A percentile compares a stretch with the other conserved stretches of the same genome.
These are phyloP conservation scores for Boletus vermiculosoides DNA, from an alignment of 768 basidiomycete species.

Conservation along the genomic window DNA sequence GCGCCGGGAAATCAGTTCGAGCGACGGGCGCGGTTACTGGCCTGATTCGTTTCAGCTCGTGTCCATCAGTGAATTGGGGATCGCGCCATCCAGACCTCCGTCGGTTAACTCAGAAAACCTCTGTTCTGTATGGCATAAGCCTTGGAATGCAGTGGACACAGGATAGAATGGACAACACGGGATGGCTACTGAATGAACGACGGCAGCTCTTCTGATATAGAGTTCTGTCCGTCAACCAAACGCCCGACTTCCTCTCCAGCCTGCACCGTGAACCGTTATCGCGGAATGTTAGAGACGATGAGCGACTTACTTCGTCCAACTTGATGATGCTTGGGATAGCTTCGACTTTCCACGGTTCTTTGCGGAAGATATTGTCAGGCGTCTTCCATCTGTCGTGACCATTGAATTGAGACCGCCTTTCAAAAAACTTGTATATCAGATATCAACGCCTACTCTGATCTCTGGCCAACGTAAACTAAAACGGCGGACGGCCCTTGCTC, in stretches of 20 bases:
- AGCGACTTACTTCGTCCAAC: slow-evolving; percentile 49
- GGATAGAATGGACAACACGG: neutral
- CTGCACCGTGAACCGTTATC: slow-evolving; percentile 11
- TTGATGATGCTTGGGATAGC: slow-evolving; percentile 68
- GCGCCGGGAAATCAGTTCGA: neutral
- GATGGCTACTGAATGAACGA: slow-evolving; percentile 19
- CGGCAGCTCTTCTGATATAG: slow-evolving; percentile 20
- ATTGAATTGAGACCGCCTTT: neutral
- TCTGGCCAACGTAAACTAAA: slow-evolving; percentile 70
- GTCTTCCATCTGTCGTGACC: slow-evolving; percentile 59
- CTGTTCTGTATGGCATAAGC: neutral
- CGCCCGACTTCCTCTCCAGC: slow-evolving; percentile 29
- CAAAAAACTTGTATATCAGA: neutral
- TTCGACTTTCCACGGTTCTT: slow-evolving; percentile 58
- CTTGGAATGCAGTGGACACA: slow-evolving; percentile 2
- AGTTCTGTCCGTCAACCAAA: slow-evolving; percentile 29
- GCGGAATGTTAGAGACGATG: slow-evolving; percentile 3
- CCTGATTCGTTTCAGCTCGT: neutral
- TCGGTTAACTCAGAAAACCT: neutral
- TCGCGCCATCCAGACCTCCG: neutral
- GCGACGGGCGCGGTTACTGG: neutral
- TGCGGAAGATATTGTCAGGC: slow-evolving; percentile 55
- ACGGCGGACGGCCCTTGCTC: slow-evolving; percentile 49
- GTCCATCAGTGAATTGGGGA: neutral
- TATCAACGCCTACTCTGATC: slow-evolving; percentile 48